phyloP scores from a whole-genome alignment of 768 basidiomycete genomes.

The Lentinula detonsa region DNA sequence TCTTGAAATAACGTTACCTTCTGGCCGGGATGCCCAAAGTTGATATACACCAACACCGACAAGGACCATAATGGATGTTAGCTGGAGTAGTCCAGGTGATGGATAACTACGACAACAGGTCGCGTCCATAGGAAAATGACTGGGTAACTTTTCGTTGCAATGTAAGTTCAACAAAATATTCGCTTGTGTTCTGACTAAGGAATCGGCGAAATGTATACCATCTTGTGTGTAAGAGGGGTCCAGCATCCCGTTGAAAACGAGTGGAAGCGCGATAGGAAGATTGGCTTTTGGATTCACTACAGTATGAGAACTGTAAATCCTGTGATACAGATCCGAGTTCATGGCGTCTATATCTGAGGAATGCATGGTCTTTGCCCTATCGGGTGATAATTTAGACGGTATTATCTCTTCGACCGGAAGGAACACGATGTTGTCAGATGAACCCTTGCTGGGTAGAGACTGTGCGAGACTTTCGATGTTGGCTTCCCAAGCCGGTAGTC shows the following conservation, averaged over 20 bases:
- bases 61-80: slow-evolving; percentile 40
- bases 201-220: slow-evolving; percentile 74
- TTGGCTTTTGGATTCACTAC: slow-evolving; percentile 16
- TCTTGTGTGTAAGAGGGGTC: slow-evolving; percentile 72
- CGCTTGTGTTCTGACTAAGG: slow-evolving; percentile 62
- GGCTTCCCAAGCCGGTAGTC: slow-evolving; percentile 71
- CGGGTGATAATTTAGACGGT: slow-evolving; percentile 55
- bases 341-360: slow-evolving; percentile 82
- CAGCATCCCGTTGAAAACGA: slow-evolving; percentile 78
- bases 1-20: background rate
- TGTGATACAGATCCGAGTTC: slow-evolving; percentile 80
- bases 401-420: slow-evolving; percentile 74
- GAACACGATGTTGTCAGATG: slow-evolving; percentile 71
- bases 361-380: slow-evolving; percentile 64
- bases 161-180: slow-evolving; percentile 72
- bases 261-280: slow-evolving; percentile 52
- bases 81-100: slow-evolving; percentile 50
- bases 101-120: slow-evolving; percentile 83
- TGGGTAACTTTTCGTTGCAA: slow-evolving; percentile 70
- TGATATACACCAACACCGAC: slow-evolving; percentile 47
- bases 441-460: slow-evolving; percentile 31
- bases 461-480: slow-evolving; percentile 65
- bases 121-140: slow-evolving; percentile 60
- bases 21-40: slow-evolving; percentile 24
- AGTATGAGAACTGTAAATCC: slow-evolving; percentile 38